Evolutionary conservation across 139 green algal species (phyloP).

Genomic region (Coelastrella sp.): DNA sequence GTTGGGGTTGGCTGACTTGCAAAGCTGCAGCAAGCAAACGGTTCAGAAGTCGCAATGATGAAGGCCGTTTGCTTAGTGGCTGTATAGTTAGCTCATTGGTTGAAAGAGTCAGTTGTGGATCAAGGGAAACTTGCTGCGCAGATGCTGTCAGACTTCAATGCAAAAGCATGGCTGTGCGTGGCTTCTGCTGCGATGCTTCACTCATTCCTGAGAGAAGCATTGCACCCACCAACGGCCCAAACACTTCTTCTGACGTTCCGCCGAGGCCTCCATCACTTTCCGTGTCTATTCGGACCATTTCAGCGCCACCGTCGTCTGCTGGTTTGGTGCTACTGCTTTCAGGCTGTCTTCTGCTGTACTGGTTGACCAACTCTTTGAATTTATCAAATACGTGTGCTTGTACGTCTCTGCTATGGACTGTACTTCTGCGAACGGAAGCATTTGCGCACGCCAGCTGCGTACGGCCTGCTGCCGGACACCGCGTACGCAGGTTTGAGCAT

Average conservation of each 20-base stretch:
- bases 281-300: conserved; percentile 15
- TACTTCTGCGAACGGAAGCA: neutral
- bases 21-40: too few species aligned
- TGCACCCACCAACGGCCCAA: conserved; percentile 23
- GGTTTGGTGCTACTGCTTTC: neutral
- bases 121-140: too few species aligned
- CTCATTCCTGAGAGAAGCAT: neutral
- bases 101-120: too few species aligned
- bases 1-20: too few species aligned
- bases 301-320: conserved; percentile 1
- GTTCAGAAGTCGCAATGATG: too few species aligned
- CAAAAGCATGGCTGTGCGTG: too few species aligned
- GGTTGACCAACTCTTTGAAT: neutral
- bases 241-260: conserved; percentile 3
- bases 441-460: neutral
- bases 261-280: conserved; percentile 6
- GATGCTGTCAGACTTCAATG: too few species aligned
- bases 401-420: neutral
- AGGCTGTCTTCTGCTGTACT: neutral
- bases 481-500: too few species aligned
- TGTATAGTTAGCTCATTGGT: too few species aligned
- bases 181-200: too few species aligned
- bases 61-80: too few species aligned
- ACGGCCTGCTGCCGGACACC: neutral
- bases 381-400: conserved; percentile 17